Conservation (phyloP, 1,284 basidiomycete genomes). For the Garcileccinum viscosum region DNA sequence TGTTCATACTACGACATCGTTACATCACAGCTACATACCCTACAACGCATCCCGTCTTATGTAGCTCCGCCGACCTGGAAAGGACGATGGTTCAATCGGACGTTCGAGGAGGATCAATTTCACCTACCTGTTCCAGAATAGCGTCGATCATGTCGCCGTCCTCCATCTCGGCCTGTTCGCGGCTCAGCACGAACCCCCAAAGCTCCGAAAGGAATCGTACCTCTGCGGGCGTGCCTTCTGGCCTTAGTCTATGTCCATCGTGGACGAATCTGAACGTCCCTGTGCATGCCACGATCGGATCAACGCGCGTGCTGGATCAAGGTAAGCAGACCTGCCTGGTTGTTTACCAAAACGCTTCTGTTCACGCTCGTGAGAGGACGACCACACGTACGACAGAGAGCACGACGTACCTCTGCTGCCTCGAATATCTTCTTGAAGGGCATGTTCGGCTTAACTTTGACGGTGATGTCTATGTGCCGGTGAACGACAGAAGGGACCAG, state of each 20-base stretch:
- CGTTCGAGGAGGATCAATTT: background rate
- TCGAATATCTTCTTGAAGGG: conserved; percentile 70
- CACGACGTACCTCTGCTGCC: conserved; percentile 61
- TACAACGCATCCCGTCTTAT: background rate
- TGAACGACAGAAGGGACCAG: background rate
- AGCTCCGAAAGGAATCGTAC: conserved; percentile 41
- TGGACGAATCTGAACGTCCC: conserved; percentile 66
- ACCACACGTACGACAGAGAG: background rate
- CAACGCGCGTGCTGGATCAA: background rate
- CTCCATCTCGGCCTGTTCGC: conserved; percentile 32
- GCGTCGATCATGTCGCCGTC: conserved; percentile 39
- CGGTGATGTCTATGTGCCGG: conserved; percentile 55
- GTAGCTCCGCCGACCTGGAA: background rate
- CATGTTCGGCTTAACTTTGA: conserved; percentile 69
- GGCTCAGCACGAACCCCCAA: background rate
- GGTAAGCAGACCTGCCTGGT: conserved; percentile 46
- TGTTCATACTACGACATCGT: background rate
- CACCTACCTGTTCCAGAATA: conserved; percentile 34
- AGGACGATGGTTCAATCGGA: background rate
- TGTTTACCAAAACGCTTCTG: conserved; percentile 68
- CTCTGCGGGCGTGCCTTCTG: conserved; percentile 56
- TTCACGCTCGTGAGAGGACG: background rate
- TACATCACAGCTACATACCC: background rate
- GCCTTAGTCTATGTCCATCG: conserved; percentile 56
- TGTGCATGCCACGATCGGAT: conserved; percentile 15